Percentiles rank a stretch among this genome's conserved stretches.
Evolutionary conservation across 768 basidiomycete species (phyloP).

Genomic region (Pleurotus giganteus): DNA sequence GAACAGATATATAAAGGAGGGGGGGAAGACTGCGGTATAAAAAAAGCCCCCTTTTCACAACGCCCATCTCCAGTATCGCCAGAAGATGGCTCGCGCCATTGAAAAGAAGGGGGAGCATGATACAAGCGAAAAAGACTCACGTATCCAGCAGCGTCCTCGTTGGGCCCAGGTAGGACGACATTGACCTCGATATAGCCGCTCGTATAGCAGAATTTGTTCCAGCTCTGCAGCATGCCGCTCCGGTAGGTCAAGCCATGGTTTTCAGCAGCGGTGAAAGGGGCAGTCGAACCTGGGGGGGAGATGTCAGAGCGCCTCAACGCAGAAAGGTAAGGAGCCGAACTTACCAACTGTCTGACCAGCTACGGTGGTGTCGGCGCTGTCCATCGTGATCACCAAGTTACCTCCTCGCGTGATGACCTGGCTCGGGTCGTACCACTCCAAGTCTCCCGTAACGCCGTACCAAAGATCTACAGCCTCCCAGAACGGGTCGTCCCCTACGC

Average conservation of each 20-base stretch:
- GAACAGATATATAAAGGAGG: not conserved
- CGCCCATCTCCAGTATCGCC: not conserved
- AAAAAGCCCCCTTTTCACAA: not conserved
- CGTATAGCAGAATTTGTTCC: slow-evolving; percentile 91
- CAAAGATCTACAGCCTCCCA: slow-evolving; percentile 75
- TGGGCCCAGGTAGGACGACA: slow-evolving; percentile 56
- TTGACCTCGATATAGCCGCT: slow-evolving; percentile 76
- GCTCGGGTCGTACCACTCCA: slow-evolving; percentile 75
- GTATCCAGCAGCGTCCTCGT: slow-evolving; percentile 48
- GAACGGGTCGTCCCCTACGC: slow-evolving; percentile 57
- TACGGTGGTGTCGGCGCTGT: slow-evolving; percentile 32
- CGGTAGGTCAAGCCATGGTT: slow-evolving; percentile 64
- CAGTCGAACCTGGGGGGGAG: slow-evolving; percentile 34
- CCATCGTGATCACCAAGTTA: slow-evolving; percentile 67
- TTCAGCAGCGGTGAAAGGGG: slow-evolving; percentile 39
- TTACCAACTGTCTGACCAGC: slow-evolving; percentile 30
- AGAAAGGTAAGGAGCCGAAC: slow-evolving; percentile 2
- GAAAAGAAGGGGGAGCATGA: not conserved
- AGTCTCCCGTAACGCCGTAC: slow-evolving; percentile 68
- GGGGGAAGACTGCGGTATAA: not conserved
- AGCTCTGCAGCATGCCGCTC: slow-evolving; percentile 81
- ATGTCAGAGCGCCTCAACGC: not conserved
- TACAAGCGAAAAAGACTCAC: slow-evolving; percentile 28
- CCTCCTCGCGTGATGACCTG: slow-evolving; percentile 69
- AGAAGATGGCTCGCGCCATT: not conserved